Evolutionary conservation across 2,329 filamentous ascomycete genomes (phyloP), one percentile per base, ranked within the genome.

Genomic region (Neoarthrinium moseri): DNA sequence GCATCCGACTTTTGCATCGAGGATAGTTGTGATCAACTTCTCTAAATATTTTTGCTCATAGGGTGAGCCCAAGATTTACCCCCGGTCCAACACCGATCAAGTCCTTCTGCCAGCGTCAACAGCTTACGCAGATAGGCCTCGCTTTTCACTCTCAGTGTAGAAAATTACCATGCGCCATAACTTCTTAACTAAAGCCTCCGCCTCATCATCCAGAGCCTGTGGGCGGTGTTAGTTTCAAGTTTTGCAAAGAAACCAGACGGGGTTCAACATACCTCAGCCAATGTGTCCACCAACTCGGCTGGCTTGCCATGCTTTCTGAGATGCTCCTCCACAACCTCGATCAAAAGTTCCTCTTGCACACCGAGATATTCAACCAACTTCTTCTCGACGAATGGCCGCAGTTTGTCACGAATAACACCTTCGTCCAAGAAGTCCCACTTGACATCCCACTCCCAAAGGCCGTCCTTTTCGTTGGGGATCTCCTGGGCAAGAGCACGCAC

Each of bases 141-240:
- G 77, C 73, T 94, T 95, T 77, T 96, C 92, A 60, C 87, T 89
- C 68, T 97, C 92, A 5, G 89, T 94, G 60, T 92, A 96, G 81
- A 96, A 97, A 60, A 97, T 95, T 47, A 96, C 84, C 90, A 97
- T 95, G 41, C 92, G 83, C 94, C 94, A 99, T 27, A 99, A 79
- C 72, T 96, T 97, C 80, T 90, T 95, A 40, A 97, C 91, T 55
- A 99, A 72, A 21, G 89, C 86, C 66, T 96, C 91, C 10, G 91
- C 91, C 63, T 97, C 94, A 61, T 99, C 94, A 62, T 96, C 94
- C 51, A 99, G 75, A 34, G 90, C 89, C 83, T 92, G 51, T 49
- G 50, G 47, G 49, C 23, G 15, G 17, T 40, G 52, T 72, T 58
- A 71, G 65, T 47, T 40, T 18, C 29, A 15, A 33, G 21, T 39